phyloP scores from a whole-genome alignment of 176 grass and related monocot species.

The Secale cereale region DNA sequence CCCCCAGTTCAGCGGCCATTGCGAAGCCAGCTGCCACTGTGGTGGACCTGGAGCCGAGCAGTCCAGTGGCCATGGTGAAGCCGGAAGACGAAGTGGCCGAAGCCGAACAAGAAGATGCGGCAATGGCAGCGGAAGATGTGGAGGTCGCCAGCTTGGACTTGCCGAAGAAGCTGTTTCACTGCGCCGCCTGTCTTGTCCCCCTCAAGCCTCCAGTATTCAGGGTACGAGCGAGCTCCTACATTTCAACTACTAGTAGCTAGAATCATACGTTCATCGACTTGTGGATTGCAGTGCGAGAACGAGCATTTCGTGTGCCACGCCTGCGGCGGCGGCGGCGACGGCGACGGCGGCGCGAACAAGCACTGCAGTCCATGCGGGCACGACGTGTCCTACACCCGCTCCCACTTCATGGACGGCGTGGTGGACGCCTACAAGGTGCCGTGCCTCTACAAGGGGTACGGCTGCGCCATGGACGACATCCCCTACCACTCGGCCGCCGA shows the following conservation, averaged over 20 bases:
- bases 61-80: too few species aligned
- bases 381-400: not conserved
- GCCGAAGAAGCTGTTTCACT: not conserved
- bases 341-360: not conserved
- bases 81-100: too few species aligned
- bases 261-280: too few species aligned
- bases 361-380: not conserved
- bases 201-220: not conserved
- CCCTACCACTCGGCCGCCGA: not conserved
- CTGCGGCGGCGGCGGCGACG: not conserved
- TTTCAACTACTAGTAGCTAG: not conserved
- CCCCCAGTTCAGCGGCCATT: too few species aligned
- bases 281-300: not conserved
- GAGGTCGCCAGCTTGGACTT: too few species aligned
- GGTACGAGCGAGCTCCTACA: not conserved
- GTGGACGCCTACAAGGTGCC: not conserved
- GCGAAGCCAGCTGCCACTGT: too few species aligned
- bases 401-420: not conserved
- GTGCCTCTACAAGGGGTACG: not conserved
- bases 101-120: too few species aligned
- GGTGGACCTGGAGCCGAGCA: too few species aligned
- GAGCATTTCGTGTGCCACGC: not conserved
- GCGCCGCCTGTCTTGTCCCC: not conserved
- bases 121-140: too few species aligned
- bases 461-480: not conserved